phyloP scores from a whole-genome alignment of 139 green algal genomes.

The Chlamydomonas incerta region DNA sequence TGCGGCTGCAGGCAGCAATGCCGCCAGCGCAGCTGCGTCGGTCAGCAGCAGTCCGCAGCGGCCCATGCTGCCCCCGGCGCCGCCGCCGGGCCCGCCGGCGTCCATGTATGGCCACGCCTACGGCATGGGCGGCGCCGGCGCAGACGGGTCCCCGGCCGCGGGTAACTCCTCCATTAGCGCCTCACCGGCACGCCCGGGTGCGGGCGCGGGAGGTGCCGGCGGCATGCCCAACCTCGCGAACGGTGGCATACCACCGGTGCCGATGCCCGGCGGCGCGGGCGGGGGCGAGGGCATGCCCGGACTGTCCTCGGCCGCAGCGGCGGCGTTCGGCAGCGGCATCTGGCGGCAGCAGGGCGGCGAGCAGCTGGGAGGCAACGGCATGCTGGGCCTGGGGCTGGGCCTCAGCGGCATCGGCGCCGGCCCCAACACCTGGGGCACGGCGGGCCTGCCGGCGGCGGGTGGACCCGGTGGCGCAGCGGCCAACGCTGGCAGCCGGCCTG shows the following conservation, averaged over 20 bases:
- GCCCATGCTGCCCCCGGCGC: background rate
- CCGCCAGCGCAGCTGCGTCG: background rate
- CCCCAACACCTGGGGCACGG: conserved; percentile 31
- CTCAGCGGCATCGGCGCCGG: conserved; percentile 16
- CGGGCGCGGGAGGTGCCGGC: background rate
- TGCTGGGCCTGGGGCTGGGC: conserved; percentile 37
- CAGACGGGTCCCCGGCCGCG: background rate
- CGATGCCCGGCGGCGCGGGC: background rate
- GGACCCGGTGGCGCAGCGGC: background rate
- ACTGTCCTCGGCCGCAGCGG: background rate
- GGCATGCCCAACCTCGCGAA: background rate
- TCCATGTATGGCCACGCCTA: conserved; percentile 21
- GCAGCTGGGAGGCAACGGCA: background rate
- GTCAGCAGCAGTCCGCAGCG: conserved; percentile 40
- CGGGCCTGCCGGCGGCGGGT: background rate
- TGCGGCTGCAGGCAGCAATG: background rate
- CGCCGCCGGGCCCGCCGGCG: background rate
- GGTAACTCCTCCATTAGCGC: background rate
- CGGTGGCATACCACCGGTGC: too few relatives aligned
- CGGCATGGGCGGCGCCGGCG: background rate
- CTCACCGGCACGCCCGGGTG: background rate
- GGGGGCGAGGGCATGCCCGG: background rate
- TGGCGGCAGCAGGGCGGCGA: conserved; percentile 27
- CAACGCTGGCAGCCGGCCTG: too few relatives aligned
- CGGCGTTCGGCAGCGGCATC: conserved; percentile 31